These are phyloP conservation scores for Arachis hypogaea DNA, from an alignment of 306 rosid genomes.

Conservation along the genomic window DNA sequence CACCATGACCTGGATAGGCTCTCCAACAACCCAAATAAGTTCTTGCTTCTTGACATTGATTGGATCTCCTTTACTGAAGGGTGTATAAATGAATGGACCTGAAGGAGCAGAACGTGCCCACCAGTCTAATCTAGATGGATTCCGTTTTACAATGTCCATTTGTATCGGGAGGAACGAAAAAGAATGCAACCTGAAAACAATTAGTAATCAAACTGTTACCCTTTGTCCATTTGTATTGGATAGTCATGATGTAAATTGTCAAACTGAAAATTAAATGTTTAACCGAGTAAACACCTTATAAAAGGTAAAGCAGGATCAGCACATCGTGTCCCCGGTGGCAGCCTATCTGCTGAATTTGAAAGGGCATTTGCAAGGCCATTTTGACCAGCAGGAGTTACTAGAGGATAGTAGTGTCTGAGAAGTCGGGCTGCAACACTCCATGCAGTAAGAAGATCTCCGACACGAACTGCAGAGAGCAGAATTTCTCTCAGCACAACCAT, in stretches of 20 bases:
- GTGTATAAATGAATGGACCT: slow-evolving; percentile 97
- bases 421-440: slow-evolving; percentile 98
- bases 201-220: slow-evolving; percentile 17
- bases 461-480: slow-evolving; percentile 88
- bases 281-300: slow-evolving; percentile 62
- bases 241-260: slow-evolving; percentile 11
- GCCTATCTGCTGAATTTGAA: slow-evolving; percentile 82
- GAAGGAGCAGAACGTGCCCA: slow-evolving; percentile 95
- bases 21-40: slow-evolving; percentile 88
- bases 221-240: not conserved
- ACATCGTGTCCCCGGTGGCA: slow-evolving; percentile 88
- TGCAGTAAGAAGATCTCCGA: slow-evolving; percentile 99
- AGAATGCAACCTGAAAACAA: slow-evolving; percentile 75
- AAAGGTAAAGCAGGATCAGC: slow-evolving; percentile 97
- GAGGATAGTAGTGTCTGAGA: slow-evolving; percentile 92
- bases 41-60: slow-evolving; percentile 76
- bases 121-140: slow-evolving; percentile 88
- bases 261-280: slow-evolving; percentile 8
- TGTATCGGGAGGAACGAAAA: slow-evolving; percentile 83
- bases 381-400: slow-evolving; percentile 92
- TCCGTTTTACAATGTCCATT: slow-evolving; percentile 91
- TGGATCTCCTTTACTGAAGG: slow-evolving; percentile 93
- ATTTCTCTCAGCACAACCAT: slow-evolving; percentile 97
- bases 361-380: slow-evolving; percentile 94
- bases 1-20: slow-evolving; percentile 90